phyloP scores from a whole-genome alignment of 106 monocot species.

The Hemerocallis citrina region DNA sequence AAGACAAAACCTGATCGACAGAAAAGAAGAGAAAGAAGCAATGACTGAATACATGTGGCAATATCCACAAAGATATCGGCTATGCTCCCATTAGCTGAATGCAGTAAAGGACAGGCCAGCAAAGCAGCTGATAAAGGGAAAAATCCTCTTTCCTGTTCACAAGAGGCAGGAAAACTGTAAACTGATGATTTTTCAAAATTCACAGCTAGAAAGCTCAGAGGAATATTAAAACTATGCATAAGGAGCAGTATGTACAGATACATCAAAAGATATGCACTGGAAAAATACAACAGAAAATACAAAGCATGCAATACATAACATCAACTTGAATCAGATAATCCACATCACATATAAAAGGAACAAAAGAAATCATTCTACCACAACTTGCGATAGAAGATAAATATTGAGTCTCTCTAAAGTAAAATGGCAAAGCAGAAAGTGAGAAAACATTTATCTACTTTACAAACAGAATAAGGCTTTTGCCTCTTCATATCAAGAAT shows the following conservation, averaged over 20 bases:
- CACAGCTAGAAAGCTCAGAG: neutral
- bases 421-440: too few relatives aligned
- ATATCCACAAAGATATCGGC: conserved; percentile 65
- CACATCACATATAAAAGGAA: too few relatives aligned
- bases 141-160: conserved; percentile 84
- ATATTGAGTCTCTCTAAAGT: too few relatives aligned
- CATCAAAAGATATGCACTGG: neutral
- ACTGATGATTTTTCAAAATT: neutral
- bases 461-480: too few relatives aligned
- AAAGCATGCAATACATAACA: neutral
- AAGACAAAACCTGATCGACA: conserved; percentile 77
- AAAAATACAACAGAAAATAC: neutral
- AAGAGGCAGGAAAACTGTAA: neutral
- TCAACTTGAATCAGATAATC: too few relatives aligned
- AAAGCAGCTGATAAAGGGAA: conserved; percentile 86
- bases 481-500: too few relatives aligned
- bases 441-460: too few relatives aligned
- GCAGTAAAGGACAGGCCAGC: conserved; percentile 57
- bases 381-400: too few relatives aligned
- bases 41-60: conserved; percentile 51
- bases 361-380: too few relatives aligned
- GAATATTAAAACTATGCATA: neutral
- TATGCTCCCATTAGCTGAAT: conserved; percentile 30
- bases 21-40: conserved; percentile 68
- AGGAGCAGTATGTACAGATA: neutral